phyloP scores from a whole-genome alignment of 495 filamentous ascomycete species.

The Penicillium robsamsonii region DNA sequence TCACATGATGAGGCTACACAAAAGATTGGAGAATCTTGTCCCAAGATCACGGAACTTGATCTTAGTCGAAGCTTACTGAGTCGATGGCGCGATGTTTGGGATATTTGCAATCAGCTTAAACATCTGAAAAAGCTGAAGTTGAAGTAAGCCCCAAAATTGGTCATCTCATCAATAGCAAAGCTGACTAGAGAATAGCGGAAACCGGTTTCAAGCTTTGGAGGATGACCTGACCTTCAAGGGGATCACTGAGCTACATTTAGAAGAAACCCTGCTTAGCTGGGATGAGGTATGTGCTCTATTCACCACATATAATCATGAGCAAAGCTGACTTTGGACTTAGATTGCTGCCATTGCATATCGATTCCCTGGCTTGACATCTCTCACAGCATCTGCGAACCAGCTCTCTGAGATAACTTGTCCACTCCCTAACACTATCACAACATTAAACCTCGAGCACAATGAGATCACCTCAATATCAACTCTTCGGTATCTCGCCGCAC shows the following conservation, averaged over 20 bases:
- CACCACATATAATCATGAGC: background rate
- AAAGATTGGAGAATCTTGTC: conserved; percentile 39
- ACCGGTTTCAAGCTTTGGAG: conserved; percentile 61
- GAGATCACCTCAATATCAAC: conserved; percentile 59
- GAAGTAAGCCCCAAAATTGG: conserved; percentile 51
- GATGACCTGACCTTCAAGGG: conserved; percentile 48
- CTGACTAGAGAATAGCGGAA: conserved; percentile 59
- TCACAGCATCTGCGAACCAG: conserved; percentile 57
- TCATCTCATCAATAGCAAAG: background rate
- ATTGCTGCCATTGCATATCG: conserved; percentile 38
- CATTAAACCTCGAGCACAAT: conserved; percentile 74
- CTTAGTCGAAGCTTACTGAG: conserved; percentile 81
- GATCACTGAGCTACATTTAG: conserved; percentile 68
- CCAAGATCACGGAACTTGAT: conserved; percentile 77
- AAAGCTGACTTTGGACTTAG: conserved; percentile 25
- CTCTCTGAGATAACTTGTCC: conserved; percentile 36
- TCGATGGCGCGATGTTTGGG: conserved; percentile 58
- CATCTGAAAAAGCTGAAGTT: conserved; percentile 63
- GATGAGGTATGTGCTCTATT: conserved; percentile 52
- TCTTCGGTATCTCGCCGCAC: conserved; percentile 52
- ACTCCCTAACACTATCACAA: conserved; percentile 49
- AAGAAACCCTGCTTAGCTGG: conserved; percentile 72
- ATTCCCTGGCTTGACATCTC: conserved; percentile 60
- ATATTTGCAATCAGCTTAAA: conserved; percentile 66
- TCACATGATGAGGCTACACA: conserved; percentile 22